Evolutionary conservation across 106 monocot species (phyloP), one percentile per base, ranked within the genome.

Genomic region (Agapanthus africanus): DNA sequence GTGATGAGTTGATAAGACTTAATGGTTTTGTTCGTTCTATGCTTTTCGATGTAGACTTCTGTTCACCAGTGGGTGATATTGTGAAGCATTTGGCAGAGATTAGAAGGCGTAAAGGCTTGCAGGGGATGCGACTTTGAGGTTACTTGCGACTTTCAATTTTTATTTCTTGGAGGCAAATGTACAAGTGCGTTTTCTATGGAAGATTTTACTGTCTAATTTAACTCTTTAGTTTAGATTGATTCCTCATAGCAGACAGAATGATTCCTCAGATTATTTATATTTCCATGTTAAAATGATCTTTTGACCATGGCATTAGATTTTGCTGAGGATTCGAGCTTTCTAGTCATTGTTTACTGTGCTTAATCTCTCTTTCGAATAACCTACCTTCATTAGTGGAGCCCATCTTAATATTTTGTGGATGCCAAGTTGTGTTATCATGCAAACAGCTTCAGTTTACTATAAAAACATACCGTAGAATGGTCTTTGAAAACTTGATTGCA

Each of bases 91-190:
- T n/a, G n/a, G n/a, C n/a, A n/a, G n/a, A n/a, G n/a, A n/a, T n/a
- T n/a, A n/a, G n/a, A n/a, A n/a, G n/a, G n/a, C 42, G 25, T 31
- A n/a, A n/a, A 77, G 71, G 52, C 39, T 26, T 47, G 31, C n/a
- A n/a, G n/a, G n/a, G n/a, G n/a, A n/a, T n/a, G n/a, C n/a, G n/a
- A 13, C 31, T 57, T 57, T 57, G 56, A 57, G 56, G 56, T 57
- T 28, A 13, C 27, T 13, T 13, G 56, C 11, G 31, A 31, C 56
- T 57, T 57, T 14, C 4, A 28, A 1, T 31, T 57, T 31, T 3
- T 3, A n/a, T 57, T 4, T 57, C 30, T 57, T 11, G 1, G 16
- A 54, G 22, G 52, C 52, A 54, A 54, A 54, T 18, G 11, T 7
- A 4, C 14, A n/a, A 31, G 9, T 49, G 49, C 14, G 8, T 2